These are phyloP conservation scores for Fusarium phyllophilum DNA, from an alignment of 2,329 filamentous ascomycete genomes.

Conservation along the genomic window DNA sequence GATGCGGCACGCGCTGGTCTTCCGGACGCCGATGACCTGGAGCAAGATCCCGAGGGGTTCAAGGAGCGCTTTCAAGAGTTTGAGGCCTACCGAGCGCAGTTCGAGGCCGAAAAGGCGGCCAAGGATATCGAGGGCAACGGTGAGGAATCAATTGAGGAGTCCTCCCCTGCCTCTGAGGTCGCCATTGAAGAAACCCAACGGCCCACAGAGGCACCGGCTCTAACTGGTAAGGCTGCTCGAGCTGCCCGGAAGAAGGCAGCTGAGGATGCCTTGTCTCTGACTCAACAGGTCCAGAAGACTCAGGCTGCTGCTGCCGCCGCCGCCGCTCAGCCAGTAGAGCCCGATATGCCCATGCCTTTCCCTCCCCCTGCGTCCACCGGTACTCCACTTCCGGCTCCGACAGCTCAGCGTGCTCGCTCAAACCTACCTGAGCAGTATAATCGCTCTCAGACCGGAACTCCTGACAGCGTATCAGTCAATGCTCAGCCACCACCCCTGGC, in stretches of 20 bases:
- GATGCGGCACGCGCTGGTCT: constrained; percentile 57
- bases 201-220: constrained; percentile 15
- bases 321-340: constrained; percentile 59
- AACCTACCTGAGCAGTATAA: constrained; percentile 81
- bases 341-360: constrained; percentile 79
- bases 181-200: constrained; percentile 24
- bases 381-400: constrained; percentile 87
- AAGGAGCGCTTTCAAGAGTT: constrained; percentile 85
- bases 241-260: constrained; percentile 48
- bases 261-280: constrained; percentile 70
- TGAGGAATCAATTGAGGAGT: constrained; percentile 42
- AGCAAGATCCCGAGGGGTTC: constrained; percentile 67
- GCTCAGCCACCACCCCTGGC: constrained; percentile 77
- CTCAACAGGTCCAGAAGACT: constrained; percentile 86
- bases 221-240: constrained; percentile 42
- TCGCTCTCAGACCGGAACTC: constrained; percentile 82
- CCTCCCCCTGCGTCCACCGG: constrained; percentile 71
- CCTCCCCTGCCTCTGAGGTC: constrained; percentile 12
- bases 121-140: constrained; percentile 50
- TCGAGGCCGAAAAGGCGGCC: constrained; percentile 65
- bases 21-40: constrained; percentile 61
- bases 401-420: constrained; percentile 84
- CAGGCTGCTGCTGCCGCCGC: constrained; percentile 56
- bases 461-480: constrained; percentile 59
- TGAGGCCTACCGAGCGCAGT: constrained; percentile 78